phyloP scores from a whole-genome alignment of 2,329 filamentous ascomycete genomes.

The Sphaerulina populicola region DNA sequence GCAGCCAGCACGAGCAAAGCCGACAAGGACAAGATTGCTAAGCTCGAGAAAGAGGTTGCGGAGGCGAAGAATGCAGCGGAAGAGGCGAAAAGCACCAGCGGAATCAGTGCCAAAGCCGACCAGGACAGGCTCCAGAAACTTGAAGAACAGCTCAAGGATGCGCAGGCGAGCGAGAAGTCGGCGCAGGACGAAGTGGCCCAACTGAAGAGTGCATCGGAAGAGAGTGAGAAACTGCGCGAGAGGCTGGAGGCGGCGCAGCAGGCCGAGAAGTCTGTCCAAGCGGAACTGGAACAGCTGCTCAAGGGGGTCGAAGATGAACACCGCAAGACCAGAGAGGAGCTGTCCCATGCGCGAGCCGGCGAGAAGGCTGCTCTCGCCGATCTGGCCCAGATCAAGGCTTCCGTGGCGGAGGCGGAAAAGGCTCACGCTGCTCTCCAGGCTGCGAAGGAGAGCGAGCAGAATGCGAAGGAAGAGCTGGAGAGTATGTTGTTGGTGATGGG shows the following conservation, averaged over 20 bases:
- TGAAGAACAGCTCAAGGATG: constrained; percentile 10
- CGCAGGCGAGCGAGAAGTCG: constrained; percentile 10
- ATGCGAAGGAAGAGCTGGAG: constrained; percentile 22
- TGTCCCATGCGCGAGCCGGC: constrained; percentile 3
- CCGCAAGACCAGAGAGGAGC: constrained; percentile 5
- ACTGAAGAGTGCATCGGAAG: constrained; percentile 6
- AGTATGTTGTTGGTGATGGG: constrained; percentile 39
- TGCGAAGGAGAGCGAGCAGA: constrained; percentile 12
- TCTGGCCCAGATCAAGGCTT: constrained; percentile 4
- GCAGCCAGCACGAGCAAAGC: constrained; percentile 7
- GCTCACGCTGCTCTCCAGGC: constrained; percentile 16
- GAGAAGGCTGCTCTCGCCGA: constrained; percentile 3
- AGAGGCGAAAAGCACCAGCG: constrained; percentile 3
- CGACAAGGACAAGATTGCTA: constrained; percentile 13
- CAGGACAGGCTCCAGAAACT: constrained; percentile 13
- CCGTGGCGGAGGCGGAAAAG: constrained; percentile 5
- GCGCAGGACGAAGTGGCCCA: constrained; percentile 10
- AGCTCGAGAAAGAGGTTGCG: constrained; percentile 13
- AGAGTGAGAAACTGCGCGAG: constrained; percentile 8
- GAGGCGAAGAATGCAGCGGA: constrained; percentile 11
- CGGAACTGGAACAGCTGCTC: constrained; percentile 14
- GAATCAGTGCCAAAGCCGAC: constrained; percentile 1
- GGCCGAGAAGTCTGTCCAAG: constrained; percentile 11
- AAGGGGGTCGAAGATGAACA: constrained; percentile 9
- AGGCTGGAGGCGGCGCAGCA: constrained; percentile 7